A percentile compares a stretch with the other conserved stretches of the same genome.
Conservation (phyloP, 208 protist species). For the Leishmania aethiopica region DNA sequence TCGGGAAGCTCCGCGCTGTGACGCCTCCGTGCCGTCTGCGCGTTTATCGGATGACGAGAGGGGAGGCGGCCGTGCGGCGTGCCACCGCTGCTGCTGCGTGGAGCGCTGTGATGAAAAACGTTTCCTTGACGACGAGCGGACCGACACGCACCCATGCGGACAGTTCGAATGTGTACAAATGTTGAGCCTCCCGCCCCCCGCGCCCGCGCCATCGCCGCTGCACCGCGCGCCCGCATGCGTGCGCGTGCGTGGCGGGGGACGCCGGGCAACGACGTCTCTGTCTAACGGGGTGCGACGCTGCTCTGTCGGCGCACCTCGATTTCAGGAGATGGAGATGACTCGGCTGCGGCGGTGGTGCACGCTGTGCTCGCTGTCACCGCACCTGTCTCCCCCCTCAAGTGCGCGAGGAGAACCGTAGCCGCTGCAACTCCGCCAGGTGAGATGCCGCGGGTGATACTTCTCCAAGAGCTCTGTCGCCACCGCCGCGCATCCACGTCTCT, state of each 20-base stretch:
- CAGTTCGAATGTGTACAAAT: conserved; percentile 17
- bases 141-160: conserved; percentile 8
- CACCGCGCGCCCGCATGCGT: background rate
- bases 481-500: background rate
- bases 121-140: conserved; percentile 12
- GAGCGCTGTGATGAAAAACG: conserved; percentile 4
- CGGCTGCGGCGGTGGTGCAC: background rate
- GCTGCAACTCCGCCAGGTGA: conserved; percentile 1
- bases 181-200: background rate
- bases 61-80: background rate
- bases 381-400: background rate
- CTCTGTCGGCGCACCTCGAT: conserved; percentile 21
- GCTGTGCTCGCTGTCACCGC: background rate
- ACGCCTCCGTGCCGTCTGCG: background rate
- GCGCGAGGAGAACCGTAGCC: conserved; percentile 15
- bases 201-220: background rate
- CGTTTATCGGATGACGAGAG: background rate
- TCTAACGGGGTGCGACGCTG: conserved; percentile 22
- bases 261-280: conserved; percentile 11
- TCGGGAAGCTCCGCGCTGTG: too few relatives aligned
- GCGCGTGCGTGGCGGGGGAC: background rate
- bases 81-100: background rate
- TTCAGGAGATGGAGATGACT: conserved; percentile 16
- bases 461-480: conserved; percentile 10
- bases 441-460: conserved; percentile 15